Evolutionary conservation across 345 rosid genomes (phyloP).

Genomic region (Microcos paniculata): DNA sequence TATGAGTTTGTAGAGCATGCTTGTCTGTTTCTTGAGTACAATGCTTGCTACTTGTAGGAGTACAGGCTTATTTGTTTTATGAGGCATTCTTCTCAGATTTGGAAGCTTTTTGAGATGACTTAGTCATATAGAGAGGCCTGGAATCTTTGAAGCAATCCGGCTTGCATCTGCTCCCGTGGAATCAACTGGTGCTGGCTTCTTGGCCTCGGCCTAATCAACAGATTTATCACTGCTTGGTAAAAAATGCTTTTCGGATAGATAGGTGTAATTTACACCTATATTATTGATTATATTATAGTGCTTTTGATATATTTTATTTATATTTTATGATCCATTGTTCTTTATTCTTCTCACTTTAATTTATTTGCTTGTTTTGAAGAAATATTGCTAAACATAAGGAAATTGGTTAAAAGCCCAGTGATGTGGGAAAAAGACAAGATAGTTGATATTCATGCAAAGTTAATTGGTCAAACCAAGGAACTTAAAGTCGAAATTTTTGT

Average conservation of each 20-base stretch:
- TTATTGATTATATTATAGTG: no score
- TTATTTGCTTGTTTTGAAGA: no score
- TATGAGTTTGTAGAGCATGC: background rate
- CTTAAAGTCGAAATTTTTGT: no score
- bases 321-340: no score
- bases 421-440: no score
- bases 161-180: background rate
- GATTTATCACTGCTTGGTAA: slow-evolving; percentile 13
- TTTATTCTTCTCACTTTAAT: no score
- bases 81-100: slow-evolving; percentile 15
- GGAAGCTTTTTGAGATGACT: slow-evolving; percentile 22
- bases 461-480: no score
- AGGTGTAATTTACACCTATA: no score
- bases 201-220: slow-evolving; percentile 19
- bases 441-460: no score
- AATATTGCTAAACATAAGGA: no score
- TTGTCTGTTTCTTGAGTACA: slow-evolving; percentile 16
- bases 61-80: background rate
- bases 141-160: background rate
- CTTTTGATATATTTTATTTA: no score
- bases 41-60: background rate
- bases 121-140: background rate
- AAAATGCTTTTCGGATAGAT: slow-evolving; percentile 36
- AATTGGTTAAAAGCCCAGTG: no score
- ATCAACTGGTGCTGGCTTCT: slow-evolving; percentile 12